Base-by-base conservation (phyloP, 495 filamentous ascomycete genomes). In the Aeminium ludgeri region DNA sequence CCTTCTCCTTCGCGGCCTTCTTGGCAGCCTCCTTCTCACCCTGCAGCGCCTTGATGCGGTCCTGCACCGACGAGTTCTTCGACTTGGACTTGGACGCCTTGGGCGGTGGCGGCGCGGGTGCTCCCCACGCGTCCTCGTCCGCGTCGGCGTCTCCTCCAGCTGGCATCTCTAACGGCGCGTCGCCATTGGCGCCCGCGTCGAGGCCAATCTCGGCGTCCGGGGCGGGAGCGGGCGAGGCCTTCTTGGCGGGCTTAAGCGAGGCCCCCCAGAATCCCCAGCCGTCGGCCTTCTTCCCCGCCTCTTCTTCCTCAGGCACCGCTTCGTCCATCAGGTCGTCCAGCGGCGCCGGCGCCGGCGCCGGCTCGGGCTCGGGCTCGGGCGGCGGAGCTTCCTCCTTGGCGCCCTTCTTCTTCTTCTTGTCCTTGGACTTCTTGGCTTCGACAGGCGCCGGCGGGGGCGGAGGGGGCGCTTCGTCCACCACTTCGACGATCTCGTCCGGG, bases 11-110 rank as follows among this genome's bases (percentile, higher is more conserved):
- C 6, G 38, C 25, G 8, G 45, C 38, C 20, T 38, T 40, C 6
- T 41, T 38, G 7, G 19, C 27, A 6, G 36, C 47, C 18, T 45
- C 46, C n/a, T 44, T 46, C 16, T 47, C 52, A 34, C 45, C 52
- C 41, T 57, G 55, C 47, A 57, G 41, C 30, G 52, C 52, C 43
- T 51, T 55, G 46, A 57, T 48, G 33, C 46, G 54, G 16, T 57
- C 55, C 20, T 54, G 52, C 27, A 57, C 42, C 32, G 17, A 43
- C 18, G 43, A 40, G 27, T 38, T 29, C 12, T 52, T 53, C 11
- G 54, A 41, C 18, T 51, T 52, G 20, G 44, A 33, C 6, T n/a
- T n/a, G n/a, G 36, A 17, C 16, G 43, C 48, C 30, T 49, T 52
- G 29, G 40, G 20, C 34, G 33, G 16, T 18, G 49, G 12, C 23